These are phyloP conservation scores for Arxiozyma slooffiae DNA, from an alignment of 1,139 yeast genomes.

Conservation along the genomic window DNA sequence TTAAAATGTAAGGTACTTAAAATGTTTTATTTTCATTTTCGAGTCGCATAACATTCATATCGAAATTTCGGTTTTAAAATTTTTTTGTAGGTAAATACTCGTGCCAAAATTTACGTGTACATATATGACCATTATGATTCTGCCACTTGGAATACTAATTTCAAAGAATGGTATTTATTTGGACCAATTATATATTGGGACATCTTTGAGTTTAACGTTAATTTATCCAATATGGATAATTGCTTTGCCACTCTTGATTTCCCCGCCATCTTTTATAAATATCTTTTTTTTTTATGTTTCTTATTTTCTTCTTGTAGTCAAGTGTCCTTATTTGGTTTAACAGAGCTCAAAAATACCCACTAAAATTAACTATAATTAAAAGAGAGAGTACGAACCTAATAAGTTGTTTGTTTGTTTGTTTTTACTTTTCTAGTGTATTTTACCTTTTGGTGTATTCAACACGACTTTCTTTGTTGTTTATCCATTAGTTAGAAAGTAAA, in stretches of 20 bases:
- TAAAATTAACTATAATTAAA: no score
- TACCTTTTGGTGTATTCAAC: background rate
- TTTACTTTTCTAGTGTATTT: no score
- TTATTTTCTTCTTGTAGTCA: background rate
- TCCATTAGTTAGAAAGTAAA: background rate
- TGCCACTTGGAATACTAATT: conserved; percentile 39
- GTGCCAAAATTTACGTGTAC: conserved; percentile 60
- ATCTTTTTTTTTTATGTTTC: background rate
- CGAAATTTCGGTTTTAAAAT: conserved; percentile 67
- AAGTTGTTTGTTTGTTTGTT: background rate
- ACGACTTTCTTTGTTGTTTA: background rate
- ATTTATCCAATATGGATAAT: conserved; percentile 20
- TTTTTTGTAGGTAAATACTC: conserved; percentile 63
- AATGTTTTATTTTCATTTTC: conserved; percentile 32
- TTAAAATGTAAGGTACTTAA: conserved; percentile 24
- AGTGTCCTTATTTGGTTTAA: background rate
- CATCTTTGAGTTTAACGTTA: conserved; percentile 22
- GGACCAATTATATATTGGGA: conserved; percentile 25
- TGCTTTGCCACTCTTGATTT: conserved; percentile 16
- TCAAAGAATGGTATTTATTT: conserved; percentile 19
- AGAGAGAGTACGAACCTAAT: background rate
- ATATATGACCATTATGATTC: conserved; percentile 43
- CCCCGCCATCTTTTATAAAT: background rate
- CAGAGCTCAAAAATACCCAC: background rate
- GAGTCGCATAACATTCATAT: conserved; percentile 52